Evolutionary conservation across 1,284 basidiomycete species (phyloP).

Genomic region (Trametes hirsuta): DNA sequence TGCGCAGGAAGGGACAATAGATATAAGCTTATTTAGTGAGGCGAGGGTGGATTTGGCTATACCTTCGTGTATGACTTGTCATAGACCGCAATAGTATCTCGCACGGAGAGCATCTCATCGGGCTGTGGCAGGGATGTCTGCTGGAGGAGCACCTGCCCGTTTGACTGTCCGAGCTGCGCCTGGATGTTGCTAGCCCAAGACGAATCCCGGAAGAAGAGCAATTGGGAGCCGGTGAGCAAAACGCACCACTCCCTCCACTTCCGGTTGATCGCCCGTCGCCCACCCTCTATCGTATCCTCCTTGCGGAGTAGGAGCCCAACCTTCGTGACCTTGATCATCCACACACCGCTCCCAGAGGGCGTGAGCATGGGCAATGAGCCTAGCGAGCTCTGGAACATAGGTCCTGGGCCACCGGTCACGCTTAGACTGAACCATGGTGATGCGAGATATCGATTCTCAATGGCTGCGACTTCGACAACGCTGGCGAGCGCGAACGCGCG

Average conservation of each 20-base stretch:
- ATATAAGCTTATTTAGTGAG: not conserved
- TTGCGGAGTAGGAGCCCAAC: slow-evolving; percentile 84
- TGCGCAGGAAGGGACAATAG: not conserved
- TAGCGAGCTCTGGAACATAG: slow-evolving; percentile 25
- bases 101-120: slow-evolving; percentile 86
- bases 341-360: slow-evolving; percentile 38
- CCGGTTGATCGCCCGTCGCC: slow-evolving; percentile 74
- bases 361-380: slow-evolving; percentile 22
- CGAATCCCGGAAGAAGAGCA: slow-evolving; percentile 91
- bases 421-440: slow-evolving; percentile 54
- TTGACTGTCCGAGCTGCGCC: slow-evolving; percentile 49
- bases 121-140: slow-evolving; percentile 73
- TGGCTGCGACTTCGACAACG: slow-evolving; percentile 56
- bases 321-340: slow-evolving; percentile 79
- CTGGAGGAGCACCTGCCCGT: slow-evolving; percentile 48
- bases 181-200: slow-evolving; percentile 66
- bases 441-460: slow-evolving; percentile 44
- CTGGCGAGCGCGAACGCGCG: slow-evolving; percentile 71
- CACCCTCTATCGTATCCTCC: slow-evolving; percentile 78
- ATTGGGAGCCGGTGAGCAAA: slow-evolving; percentile 87
- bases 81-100: slow-evolving; percentile 78
- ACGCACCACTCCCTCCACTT: slow-evolving; percentile 93
- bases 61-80: slow-evolving; percentile 82
- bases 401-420: slow-evolving; percentile 39
- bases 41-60: slow-evolving; percentile 12